Evolutionary conservation across 75 land plant species (phyloP).

Genomic region (Pseudotsuga menziesii): DNA sequence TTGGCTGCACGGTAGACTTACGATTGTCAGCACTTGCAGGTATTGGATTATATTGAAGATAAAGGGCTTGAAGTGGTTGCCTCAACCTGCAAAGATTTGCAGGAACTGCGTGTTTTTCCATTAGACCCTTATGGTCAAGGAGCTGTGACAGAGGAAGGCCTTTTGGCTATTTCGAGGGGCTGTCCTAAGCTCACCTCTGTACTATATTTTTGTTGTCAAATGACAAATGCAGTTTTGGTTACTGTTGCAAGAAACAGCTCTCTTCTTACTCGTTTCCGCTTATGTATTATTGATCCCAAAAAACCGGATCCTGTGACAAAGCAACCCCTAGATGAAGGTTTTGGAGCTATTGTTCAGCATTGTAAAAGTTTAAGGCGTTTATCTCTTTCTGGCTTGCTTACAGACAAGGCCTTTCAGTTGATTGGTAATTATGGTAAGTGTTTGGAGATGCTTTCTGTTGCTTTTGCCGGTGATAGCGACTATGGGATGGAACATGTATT

Average conservation of each 20-base stretch:
- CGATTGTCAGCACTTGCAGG: slow-evolving; percentile 31
- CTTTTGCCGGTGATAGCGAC: slow-evolving; percentile 87
- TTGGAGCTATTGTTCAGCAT: slow-evolving; percentile 74
- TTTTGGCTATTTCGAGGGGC: slow-evolving; percentile 71
- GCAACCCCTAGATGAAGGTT: slow-evolving; percentile 85
- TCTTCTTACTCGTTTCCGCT: slow-evolving; percentile 64
- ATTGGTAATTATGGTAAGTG: slow-evolving; percentile 71
- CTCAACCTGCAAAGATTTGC: slow-evolving; percentile 62
- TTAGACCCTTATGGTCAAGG: slow-evolving; percentile 44
- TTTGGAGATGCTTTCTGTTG: slow-evolving; percentile 42
- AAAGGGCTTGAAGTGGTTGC: slow-evolving; percentile 72
- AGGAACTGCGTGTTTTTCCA: slow-evolving; percentile 85
- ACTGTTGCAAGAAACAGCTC: slow-evolving; percentile 67
- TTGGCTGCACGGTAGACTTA: slow-evolving; percentile 2
- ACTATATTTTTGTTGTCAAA: slow-evolving; percentile 81
- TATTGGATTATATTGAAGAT: slow-evolving; percentile 71
- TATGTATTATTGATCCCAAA: slow-evolving; percentile 58
- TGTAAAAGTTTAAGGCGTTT: slow-evolving; percentile 64
- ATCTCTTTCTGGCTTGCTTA: slow-evolving; percentile 73
- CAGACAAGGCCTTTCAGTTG: slow-evolving; percentile 72
- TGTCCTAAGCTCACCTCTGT: slow-evolving; percentile 72
- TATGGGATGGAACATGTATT: slow-evolving; percentile 71
- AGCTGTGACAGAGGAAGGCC: slow-evolving; percentile 70
- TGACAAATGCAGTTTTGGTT: slow-evolving; percentile 76
- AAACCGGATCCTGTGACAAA: slow-evolving; percentile 53